Percentiles rank a stretch among this genome's conserved stretches.
Conservation (phyloP, 208 protist species). For the Acanthamoeba healyi region DNA sequence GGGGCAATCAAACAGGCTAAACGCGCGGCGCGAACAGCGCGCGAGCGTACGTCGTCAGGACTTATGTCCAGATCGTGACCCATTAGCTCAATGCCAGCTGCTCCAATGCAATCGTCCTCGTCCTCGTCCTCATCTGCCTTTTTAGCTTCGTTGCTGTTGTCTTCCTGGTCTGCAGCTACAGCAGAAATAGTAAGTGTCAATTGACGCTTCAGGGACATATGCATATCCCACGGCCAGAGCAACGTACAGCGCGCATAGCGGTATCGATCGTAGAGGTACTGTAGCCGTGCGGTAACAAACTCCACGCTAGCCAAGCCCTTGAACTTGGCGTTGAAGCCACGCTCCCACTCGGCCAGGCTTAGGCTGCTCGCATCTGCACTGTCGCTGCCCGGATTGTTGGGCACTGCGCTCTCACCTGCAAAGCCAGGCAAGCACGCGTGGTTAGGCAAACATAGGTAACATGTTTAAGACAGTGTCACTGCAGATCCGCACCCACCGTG, state of each 20-base stretch:
- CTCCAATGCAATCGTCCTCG: background rate
- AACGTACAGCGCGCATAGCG: background rate
- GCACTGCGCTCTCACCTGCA: background rate
- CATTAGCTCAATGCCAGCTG: background rate
- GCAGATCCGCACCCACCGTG: too few relatives aligned
- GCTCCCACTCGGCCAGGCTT: background rate
- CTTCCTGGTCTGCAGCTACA: too few relatives aligned
- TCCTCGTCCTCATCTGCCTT: background rate
- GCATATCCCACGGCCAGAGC: background rate
- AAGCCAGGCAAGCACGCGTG: too few relatives aligned
- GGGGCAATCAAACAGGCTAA: background rate
- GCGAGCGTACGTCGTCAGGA: background rate
- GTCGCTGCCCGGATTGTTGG: background rate
- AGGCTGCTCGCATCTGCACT: background rate
- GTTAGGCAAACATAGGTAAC: too few relatives aligned
- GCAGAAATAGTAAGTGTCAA: background rate
- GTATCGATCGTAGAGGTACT: constrained; percentile 15
- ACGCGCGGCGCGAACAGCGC: too few relatives aligned
- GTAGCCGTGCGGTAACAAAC: background rate
- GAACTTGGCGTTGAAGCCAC: background rate
- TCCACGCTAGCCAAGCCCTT: background rate
- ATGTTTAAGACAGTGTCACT: too few relatives aligned
- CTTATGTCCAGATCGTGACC: background rate
- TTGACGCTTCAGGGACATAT: too few relatives aligned
- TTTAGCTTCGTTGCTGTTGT: background rate